phyloP scores from a whole-genome alignment of 2,329 filamentous ascomycete genomes.

The Ascochyta lentis region DNA sequence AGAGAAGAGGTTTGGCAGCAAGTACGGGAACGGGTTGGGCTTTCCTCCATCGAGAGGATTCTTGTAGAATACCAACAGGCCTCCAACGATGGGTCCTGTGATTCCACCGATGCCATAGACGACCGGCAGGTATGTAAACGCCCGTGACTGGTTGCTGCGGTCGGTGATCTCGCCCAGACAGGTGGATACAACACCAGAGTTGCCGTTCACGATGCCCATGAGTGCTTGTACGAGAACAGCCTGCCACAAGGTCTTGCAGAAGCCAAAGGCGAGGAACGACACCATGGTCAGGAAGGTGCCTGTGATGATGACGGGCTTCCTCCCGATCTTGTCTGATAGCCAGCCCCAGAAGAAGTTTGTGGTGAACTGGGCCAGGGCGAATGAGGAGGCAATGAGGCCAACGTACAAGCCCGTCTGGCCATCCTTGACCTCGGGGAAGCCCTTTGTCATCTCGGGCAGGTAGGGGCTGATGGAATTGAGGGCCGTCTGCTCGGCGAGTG shows the following conservation, averaged over 20 bases:
- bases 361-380: slow-evolving; percentile 88
- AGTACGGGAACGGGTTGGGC: slow-evolving; percentile 75
- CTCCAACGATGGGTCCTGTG: slow-evolving; percentile 89
- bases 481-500: slow-evolving; percentile 92
- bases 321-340: slow-evolving; percentile 77
- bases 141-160: slow-evolving; percentile 88
- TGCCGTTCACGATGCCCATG: slow-evolving; percentile 95
- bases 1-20: slow-evolving; percentile 81
- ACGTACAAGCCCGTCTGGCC: slow-evolving; percentile 84
- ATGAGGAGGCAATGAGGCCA: slow-evolving; percentile 86
- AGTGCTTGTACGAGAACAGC: slow-evolving; percentile 83
- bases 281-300: slow-evolving; percentile 83
- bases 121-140: slow-evolving; percentile 92
- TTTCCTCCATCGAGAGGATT: slow-evolving; percentile 61
- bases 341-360: slow-evolving; percentile 94
- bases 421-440: slow-evolving; percentile 79
- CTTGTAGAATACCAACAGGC: slow-evolving; percentile 73
- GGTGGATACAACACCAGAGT: slow-evolving; percentile 91
- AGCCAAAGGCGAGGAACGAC: slow-evolving; percentile 87
- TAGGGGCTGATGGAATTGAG: slow-evolving; percentile 97
- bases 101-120: slow-evolving; percentile 96
- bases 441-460: slow-evolving; percentile 87
- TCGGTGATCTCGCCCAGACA: slow-evolving; percentile 95
- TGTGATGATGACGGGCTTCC: slow-evolving; percentile 81
- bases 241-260: slow-evolving; percentile 83